phyloP scores from a whole-genome alignment of 805 yeast genomes.

The Lachancea lanzarotensis region DNA sequence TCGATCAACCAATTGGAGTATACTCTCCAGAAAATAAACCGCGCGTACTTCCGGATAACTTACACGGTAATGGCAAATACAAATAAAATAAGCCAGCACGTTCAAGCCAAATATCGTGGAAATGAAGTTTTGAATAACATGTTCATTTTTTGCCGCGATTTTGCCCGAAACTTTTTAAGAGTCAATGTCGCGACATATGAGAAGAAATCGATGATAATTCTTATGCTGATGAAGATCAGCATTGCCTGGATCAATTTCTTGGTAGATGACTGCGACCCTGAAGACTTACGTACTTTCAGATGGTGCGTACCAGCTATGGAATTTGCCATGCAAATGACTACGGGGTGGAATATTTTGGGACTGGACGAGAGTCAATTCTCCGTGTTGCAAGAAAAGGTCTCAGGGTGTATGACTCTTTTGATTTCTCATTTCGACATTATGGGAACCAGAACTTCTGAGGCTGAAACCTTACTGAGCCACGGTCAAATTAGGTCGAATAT shows the following conservation, averaged over 20 bases:
- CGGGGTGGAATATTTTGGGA: slow-evolving; percentile 81
- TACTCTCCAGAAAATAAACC: slow-evolving; percentile 60
- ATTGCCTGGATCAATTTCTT: slow-evolving; percentile 90
- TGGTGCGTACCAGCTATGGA: slow-evolving; percentile 97
- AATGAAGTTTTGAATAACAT: slow-evolving; percentile 72
- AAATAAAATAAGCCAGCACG: slow-evolving; percentile 42
- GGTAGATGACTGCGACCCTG: slow-evolving; percentile 90
- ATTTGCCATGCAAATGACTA: slow-evolving; percentile 90
- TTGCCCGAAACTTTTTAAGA: slow-evolving; percentile 64
- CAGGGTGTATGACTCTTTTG: slow-evolving; percentile 87
- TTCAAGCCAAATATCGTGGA: slow-evolving; percentile 54
- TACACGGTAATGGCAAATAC: slow-evolving; percentile 58
- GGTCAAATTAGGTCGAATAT: slow-evolving; percentile 30
- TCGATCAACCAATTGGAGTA: slow-evolving; percentile 67
- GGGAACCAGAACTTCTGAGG: slow-evolving; percentile 84
- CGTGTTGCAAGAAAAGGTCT: slow-evolving; percentile 69
- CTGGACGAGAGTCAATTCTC: slow-evolving; percentile 71
- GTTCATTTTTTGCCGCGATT: slow-evolving; percentile 74
- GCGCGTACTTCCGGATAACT: slow-evolving; percentile 61
- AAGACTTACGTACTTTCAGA: slow-evolving; percentile 83
- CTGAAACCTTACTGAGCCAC: slow-evolving; percentile 39
- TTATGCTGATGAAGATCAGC: slow-evolving; percentile 66
- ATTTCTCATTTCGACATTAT: slow-evolving; percentile 96
- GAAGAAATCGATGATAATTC: slow-evolving; percentile 59
- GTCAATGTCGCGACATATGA: slow-evolving; percentile 49